A percentile compares a stretch with the other conserved stretches of the same genome.
Conservation (phyloP, 352 stramenopile species). For the Bremia lactucae region DNA sequence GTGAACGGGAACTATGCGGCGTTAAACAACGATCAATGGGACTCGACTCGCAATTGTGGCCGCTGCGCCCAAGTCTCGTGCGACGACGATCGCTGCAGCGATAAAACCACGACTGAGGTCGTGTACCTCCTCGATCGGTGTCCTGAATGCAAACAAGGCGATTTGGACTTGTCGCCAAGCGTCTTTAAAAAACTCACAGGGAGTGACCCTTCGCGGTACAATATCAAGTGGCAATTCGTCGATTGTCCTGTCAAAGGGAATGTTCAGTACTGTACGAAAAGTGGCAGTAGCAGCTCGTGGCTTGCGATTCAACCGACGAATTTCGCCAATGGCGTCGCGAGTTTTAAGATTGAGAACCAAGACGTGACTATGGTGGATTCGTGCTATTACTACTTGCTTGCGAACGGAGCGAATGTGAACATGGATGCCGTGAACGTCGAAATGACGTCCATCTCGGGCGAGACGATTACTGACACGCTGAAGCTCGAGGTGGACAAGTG, state of each 20-base stretch:
- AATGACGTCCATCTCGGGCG: constrained; percentile 38
- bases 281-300: constrained; percentile 35
- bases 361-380: constrained; percentile 58
- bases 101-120: constrained; percentile 26
- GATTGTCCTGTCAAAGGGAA: constrained; percentile 33
- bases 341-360: constrained; percentile 34
- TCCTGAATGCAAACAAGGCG: constrained; percentile 48
- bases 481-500: constrained; percentile 27
- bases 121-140: constrained; percentile 62
- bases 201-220: constrained; percentile 23
- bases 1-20: constrained; percentile 45
- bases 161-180: constrained; percentile 38
- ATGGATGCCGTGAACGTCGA: constrained; percentile 29
- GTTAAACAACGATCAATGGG: constrained; percentile 54
- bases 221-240: constrained; percentile 43
- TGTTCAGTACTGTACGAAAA: constrained; percentile 42
- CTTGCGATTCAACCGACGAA: constrained; percentile 36
- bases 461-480: constrained; percentile 43
- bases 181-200: constrained; percentile 41
- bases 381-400: constrained; percentile 51
- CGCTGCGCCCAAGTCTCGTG: constrained; percentile 61
- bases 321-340: constrained; percentile 22
- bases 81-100: constrained; percentile 31
- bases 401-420: constrained; percentile 21
- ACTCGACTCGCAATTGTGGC: constrained; percentile 42